These are phyloP conservation scores for Thraustotheca clavata DNA, from an alignment of 352 stramenopile genomes.

Conservation along the genomic window DNA sequence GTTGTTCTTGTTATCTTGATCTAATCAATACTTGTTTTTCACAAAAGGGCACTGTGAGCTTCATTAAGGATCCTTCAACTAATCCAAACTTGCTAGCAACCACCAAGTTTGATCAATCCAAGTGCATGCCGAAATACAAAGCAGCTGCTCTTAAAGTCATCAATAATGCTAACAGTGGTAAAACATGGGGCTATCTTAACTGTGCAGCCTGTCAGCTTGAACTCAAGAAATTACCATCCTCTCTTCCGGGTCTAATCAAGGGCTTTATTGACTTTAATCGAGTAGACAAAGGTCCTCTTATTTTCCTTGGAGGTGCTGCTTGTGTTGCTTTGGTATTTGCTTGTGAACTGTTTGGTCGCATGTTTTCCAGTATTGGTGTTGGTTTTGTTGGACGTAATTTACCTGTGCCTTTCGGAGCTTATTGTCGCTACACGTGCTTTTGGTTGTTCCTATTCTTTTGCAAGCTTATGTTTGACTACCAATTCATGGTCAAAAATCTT, in stretches of 20 bases:
- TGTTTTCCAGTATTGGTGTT: slow-evolving; percentile 24
- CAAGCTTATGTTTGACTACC: slow-evolving; percentile 26
- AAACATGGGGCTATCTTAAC: slow-evolving; percentile 49
- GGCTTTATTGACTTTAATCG: slow-evolving; percentile 21
- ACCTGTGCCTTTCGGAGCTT: slow-evolving; percentile 21
- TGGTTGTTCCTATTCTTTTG: slow-evolving; percentile 22
- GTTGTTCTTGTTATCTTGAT: slow-evolving; percentile 68
- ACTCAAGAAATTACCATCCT: slow-evolving; percentile 29
- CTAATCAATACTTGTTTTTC: slow-evolving; percentile 55
- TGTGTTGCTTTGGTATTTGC: slow-evolving; percentile 20
- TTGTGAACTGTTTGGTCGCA: slow-evolving; percentile 20
- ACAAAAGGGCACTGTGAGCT: slow-evolving; percentile 36
- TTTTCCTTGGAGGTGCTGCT: slow-evolving; percentile 16
- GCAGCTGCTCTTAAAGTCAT: slow-evolving; percentile 39
- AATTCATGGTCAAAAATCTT: slow-evolving; percentile 26
- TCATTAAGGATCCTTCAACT: slow-evolving; percentile 23
- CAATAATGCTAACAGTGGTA: slow-evolving; percentile 25
- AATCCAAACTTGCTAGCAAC: slow-evolving; percentile 21
- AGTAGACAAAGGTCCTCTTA: slow-evolving; percentile 12
- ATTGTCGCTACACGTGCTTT: slow-evolving; percentile 27
- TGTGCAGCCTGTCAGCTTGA: slow-evolving; percentile 69
- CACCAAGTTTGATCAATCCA: slow-evolving; percentile 44
- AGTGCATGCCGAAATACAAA: slow-evolving; percentile 49
- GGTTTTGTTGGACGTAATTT: slow-evolving; percentile 23
- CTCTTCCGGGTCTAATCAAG: neutral